phyloP scores from a whole-genome alignment of 1,284 basidiomycete genomes.

The Ceratobasidium sp. region DNA sequence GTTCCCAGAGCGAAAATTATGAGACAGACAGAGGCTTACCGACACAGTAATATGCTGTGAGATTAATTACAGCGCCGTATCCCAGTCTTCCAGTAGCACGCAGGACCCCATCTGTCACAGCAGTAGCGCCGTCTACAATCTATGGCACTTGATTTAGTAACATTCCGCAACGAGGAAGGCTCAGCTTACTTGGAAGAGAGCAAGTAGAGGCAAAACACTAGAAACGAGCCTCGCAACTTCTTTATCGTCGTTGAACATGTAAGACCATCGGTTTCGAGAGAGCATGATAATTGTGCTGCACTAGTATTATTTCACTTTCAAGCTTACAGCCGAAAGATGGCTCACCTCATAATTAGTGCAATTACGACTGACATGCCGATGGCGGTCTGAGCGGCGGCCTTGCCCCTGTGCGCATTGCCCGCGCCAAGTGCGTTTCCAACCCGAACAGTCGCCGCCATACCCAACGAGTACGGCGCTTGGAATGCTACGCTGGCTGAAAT shows the following conservation, averaged over 20 bases:
- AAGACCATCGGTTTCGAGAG: conserved; percentile 81
- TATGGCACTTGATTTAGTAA: neutral
- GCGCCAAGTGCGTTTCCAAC: conserved; percentile 59
- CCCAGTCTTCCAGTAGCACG: conserved; percentile 43
- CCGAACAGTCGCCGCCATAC: conserved; percentile 87
- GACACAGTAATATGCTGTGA: conserved; percentile 47
- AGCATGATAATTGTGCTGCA: conserved; percentile 75
- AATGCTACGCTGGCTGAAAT: conserved; percentile 64
- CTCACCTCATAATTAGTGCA: conserved; percentile 52
- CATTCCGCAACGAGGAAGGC: too few species aligned
- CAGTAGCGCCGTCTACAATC: conserved; percentile 47
- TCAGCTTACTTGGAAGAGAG: conserved; percentile 78
- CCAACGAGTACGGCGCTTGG: conserved; percentile 68
- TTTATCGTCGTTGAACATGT: conserved; percentile 88
- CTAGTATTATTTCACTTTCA: conserved; percentile 54
- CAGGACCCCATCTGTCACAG: conserved; percentile 46
- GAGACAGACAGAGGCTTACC: conserved; percentile 25
- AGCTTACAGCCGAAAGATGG: conserved; percentile 70
- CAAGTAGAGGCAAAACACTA: conserved; percentile 76
- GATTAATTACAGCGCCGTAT: conserved; percentile 47
- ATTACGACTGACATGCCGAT: conserved; percentile 73
- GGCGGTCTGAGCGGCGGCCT: conserved; percentile 66
- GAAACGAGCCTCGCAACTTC: conserved; percentile 77
- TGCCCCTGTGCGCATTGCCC: conserved; percentile 51
- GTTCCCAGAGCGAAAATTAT: neutral